Percentiles rank a stretch among this genome's conserved stretches.
phyloP scores from a whole-genome alignment of 1,139 yeast genomes.

The Yamadazyma taylorii region DNA sequence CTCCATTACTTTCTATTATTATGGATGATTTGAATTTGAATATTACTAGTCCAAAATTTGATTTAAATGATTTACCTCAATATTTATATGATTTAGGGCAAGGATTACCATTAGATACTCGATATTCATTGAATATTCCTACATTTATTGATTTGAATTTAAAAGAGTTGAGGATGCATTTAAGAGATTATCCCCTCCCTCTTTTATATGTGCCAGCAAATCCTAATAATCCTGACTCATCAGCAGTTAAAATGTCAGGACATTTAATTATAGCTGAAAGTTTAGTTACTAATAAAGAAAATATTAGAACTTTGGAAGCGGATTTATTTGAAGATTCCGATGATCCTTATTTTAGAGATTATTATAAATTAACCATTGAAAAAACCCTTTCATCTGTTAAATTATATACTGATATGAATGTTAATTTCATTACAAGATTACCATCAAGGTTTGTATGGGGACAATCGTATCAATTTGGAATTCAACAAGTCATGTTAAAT shows the following conservation, averaged over 20 bases:
- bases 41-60: slow-evolving; percentile 57
- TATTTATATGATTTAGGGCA: slow-evolving; percentile 75
- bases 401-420: slow-evolving; percentile 59
- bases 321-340: slow-evolving; percentile 46
- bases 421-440: slow-evolving; percentile 53
- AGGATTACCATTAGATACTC: slow-evolving; percentile 72
- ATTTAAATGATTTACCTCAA: slow-evolving; percentile 50
- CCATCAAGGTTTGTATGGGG: slow-evolving; percentile 86
- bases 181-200: slow-evolving; percentile 73
- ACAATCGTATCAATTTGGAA: slow-evolving; percentile 77
- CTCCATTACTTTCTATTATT: slow-evolving; percentile 63
- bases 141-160: slow-evolving; percentile 48
- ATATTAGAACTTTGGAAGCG: slow-evolving; percentile 60
- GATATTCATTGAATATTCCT: slow-evolving; percentile 71
- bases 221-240: slow-evolving; percentile 8
- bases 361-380: slow-evolving; percentile 64
- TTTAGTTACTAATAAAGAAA: slow-evolving; percentile 37
- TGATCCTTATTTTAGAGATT: slow-evolving; percentile 35
- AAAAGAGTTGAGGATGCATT: slow-evolving; percentile 52
- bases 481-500: slow-evolving; percentile 77
- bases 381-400: slow-evolving; percentile 80
- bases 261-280: slow-evolving; percentile 51
- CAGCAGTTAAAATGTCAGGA: slow-evolving; percentile 37
- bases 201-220: slow-evolving; percentile 37
- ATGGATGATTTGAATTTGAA: slow-evolving; percentile 58